A percentile compares a stretch with the other conserved stretches of the same genome.
phyloP scores from a whole-genome alignment of 2,329 filamentous ascomycete species.

The Aureobasidium namibiae region DNA sequence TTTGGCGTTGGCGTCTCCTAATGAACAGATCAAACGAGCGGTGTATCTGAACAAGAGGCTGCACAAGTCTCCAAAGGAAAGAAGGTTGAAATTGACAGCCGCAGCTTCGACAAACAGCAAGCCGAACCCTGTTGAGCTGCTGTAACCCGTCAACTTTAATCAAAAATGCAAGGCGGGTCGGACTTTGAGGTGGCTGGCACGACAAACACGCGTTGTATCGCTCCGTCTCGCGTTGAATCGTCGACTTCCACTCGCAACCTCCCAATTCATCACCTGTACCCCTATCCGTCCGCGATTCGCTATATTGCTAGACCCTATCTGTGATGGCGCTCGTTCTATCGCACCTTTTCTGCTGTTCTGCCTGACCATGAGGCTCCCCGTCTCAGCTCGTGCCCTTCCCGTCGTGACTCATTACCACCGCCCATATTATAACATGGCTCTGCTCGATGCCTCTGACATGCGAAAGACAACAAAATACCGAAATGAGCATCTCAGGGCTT shows the following conservation, averaged over 20 bases:
- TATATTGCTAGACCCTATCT: not conserved
- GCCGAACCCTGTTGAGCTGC: not conserved
- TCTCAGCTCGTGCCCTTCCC: not conserved
- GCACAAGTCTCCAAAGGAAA: not conserved
- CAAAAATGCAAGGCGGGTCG: not conserved
- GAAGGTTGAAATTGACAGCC: not conserved
- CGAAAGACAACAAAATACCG: not conserved
- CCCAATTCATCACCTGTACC: not conserved
- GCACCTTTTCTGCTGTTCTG: not conserved
- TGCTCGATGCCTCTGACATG: not conserved
- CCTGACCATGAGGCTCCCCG: not conserved
- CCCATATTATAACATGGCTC: conserved; percentile 1
- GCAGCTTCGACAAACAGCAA: not conserved
- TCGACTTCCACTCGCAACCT: not conserved
- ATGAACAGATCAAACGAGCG: conserved; percentile 7
- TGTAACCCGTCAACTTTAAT: not conserved
- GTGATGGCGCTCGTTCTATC: not conserved
- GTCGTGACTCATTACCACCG: not conserved
- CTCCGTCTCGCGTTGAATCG: not conserved
- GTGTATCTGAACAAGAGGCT: not conserved
- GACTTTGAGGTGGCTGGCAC: conserved; percentile 8
- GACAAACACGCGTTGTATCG: not conserved
- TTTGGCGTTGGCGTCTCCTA: conserved; percentile 10
- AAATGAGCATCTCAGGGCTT: not conserved
- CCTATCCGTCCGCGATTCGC: not conserved